Percentiles rank a stretch among this genome's conserved stretches.
Conservation (phyloP, 371 early-diverging fungal genomes). For the Chytridium lagenaria region DNA sequence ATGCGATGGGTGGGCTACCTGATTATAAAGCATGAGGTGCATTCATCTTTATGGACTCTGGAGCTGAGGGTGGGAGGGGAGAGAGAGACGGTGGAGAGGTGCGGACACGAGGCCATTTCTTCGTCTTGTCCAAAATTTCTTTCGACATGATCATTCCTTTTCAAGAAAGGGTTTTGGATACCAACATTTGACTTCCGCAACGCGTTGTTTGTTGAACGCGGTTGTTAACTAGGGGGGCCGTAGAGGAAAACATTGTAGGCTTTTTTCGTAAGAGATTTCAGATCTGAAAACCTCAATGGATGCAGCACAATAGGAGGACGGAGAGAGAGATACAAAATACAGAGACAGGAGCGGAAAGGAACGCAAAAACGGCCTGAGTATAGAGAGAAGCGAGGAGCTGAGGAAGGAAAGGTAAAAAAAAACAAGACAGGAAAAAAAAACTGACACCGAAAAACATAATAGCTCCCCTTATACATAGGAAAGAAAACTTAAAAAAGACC, state of each 20-base stretch:
- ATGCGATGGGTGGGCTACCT: conserved; percentile 57
- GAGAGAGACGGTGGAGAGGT: conserved; percentile 26
- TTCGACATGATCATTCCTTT: neutral
- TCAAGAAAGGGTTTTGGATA: no score
- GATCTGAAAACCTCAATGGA: no score
- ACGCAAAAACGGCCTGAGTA: no score
- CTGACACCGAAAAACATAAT: neutral
- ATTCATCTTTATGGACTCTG: conserved; percentile 91
- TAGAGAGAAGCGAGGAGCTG: neutral
- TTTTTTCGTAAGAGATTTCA: no score
- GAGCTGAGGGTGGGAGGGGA: conserved; percentile 19
- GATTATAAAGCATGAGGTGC: conserved; percentile 90
- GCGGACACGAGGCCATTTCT: conserved; percentile 29
- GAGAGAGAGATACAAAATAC: no score
- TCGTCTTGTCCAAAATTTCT: neutral
- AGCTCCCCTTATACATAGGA: neutral
- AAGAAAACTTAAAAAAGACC: neutral
- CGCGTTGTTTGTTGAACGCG: no score
- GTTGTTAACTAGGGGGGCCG: no score
- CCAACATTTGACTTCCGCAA: no score
- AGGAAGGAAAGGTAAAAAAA: neutral
- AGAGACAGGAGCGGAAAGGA: no score
- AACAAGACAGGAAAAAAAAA: neutral
- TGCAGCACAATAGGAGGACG: no score
- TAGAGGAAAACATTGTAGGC: no score